phyloP scores from a whole-genome alignment of 495 filamentous ascomycete species.

The Penicillium coprophilum region DNA sequence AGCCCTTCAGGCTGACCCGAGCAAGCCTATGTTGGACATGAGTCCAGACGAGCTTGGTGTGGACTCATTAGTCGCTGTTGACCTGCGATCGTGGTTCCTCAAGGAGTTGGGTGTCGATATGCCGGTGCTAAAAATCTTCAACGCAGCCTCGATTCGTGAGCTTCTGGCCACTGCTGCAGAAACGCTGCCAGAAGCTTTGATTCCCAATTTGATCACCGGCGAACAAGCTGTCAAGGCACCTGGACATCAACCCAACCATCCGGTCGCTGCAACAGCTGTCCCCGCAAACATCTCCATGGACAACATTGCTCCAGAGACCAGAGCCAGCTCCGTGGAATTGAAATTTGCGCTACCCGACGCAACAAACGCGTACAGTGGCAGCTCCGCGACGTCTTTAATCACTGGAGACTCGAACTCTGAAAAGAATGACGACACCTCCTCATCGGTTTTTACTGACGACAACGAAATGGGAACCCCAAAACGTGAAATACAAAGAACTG shows the following conservation, averaged over 20 bases:
- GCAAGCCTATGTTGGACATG: slow-evolving; percentile 13
- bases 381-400: slow-evolving; percentile 14
- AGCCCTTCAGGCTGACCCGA: slow-evolving; percentile 10
- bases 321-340: not conserved
- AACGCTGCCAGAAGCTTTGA: slow-evolving; percentile 9
- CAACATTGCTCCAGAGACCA: not conserved
- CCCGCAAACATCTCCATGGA: not conserved
- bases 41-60: slow-evolving; percentile 34
- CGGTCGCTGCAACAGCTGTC: not conserved
- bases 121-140: slow-evolving; percentile 50
- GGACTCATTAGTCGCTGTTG: slow-evolving; percentile 58
- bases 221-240: not conserved
- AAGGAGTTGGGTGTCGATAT: slow-evolving; percentile 45
- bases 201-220: slow-evolving; percentile 12
- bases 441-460: slow-evolving; percentile 9
- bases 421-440: slow-evolving; percentile 13
- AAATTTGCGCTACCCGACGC: slow-evolving; percentile 11
- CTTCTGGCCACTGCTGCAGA: slow-evolving; percentile 14
- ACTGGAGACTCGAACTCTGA: slow-evolving; percentile 22
- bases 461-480: not conserved
- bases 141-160: slow-evolving; percentile 22
- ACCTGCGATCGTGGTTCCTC: slow-evolving; percentile 55
- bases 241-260: not conserved
- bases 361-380: slow-evolving; percentile 10
- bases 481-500: slow-evolving; percentile 4